Conservation (phyloP, 2,329 filamentous ascomycete species). For the Beauveria sp. region DNA sequence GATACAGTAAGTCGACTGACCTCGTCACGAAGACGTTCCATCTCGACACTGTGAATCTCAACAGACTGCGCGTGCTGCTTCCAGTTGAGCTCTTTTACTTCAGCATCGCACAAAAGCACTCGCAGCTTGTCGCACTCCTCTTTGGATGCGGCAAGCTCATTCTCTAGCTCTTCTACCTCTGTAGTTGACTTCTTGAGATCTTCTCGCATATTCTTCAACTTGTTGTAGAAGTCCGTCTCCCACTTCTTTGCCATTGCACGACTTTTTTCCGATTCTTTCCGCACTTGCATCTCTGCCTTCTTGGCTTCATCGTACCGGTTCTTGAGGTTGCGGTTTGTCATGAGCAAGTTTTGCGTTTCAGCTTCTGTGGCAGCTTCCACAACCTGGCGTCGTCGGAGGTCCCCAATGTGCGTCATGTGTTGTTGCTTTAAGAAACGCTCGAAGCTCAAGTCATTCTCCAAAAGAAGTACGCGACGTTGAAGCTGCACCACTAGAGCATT, state of each 20-base stretch:
- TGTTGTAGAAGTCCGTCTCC: conserved; percentile 62
- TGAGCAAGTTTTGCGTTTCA: conserved; percentile 73
- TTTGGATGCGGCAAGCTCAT: conserved; percentile 49
- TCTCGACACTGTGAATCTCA: conserved; percentile 52
- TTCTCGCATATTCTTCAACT: conserved; percentile 58
- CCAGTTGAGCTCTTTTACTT: conserved; percentile 58
- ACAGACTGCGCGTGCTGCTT: conserved; percentile 58
- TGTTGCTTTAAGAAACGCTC: conserved; percentile 79
- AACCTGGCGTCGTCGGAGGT: conserved; percentile 66
- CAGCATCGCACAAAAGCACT: conserved; percentile 57
- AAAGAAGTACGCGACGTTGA: conserved; percentile 64
- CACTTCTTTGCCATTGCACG: conserved; percentile 69
- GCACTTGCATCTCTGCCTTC: conserved; percentile 59
- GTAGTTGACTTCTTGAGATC: conserved; percentile 58
- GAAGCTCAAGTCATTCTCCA: conserved; percentile 76
- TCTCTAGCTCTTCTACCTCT: conserved; percentile 49
- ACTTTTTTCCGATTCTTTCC: conserved; percentile 64
- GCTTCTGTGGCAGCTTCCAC: conserved; percentile 72
- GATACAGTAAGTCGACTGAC: conserved; percentile 52
- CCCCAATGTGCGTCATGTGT: conserved; percentile 73
- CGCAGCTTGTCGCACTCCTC: conserved; percentile 58
- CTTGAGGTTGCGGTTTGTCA: conserved; percentile 66
- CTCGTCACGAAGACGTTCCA: conserved; percentile 51
- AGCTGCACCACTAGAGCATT: conserved; percentile 45
- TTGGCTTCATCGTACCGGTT: conserved; percentile 67